A percentile compares a stretch with the other conserved stretches of the same genome.
These are phyloP conservation scores for Phytophthora citricola DNA, from an alignment of 352 stramenopile species.

Conservation along the genomic window DNA sequence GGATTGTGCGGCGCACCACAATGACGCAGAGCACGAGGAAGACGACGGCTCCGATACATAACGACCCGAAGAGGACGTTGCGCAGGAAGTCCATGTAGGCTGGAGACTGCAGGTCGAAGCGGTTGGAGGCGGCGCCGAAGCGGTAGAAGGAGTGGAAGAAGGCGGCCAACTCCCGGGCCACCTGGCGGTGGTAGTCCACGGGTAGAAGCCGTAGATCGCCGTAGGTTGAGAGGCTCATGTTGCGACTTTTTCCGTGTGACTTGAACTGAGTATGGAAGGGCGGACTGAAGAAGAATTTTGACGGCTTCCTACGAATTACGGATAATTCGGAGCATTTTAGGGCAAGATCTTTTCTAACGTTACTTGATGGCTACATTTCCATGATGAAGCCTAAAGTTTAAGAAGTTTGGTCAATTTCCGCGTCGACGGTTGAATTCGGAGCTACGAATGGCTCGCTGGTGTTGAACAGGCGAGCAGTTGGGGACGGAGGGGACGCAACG, in stretches of 20 bases:
- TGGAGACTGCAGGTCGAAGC: slow-evolving; percentile 62
- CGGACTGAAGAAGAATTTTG: slow-evolving; percentile 4
- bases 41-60: slow-evolving; percentile 64
- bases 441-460: not conserved
- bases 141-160: slow-evolving; percentile 89
- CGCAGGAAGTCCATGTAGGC: slow-evolving; percentile 71
- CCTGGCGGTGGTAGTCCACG: slow-evolving; percentile 71
- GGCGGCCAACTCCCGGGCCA: slow-evolving; percentile 64
- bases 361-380: slow-evolving; percentile 25
- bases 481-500: slow-evolving; percentile 19
- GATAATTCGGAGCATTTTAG: no score
- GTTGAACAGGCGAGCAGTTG: slow-evolving; percentile 27
- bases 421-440: not conserved
- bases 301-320: no score
- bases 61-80: slow-evolving; percentile 73
- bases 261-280: slow-evolving; percentile 20
- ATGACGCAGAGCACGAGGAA: slow-evolving; percentile 74
- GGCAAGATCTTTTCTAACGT: no score
- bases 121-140: slow-evolving; percentile 59
- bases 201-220: slow-evolving; percentile 60
- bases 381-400: slow-evolving; percentile 1
- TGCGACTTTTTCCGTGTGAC: slow-evolving; percentile 4
- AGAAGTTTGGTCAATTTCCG: slow-evolving; percentile 16
- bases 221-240: slow-evolving; percentile 30
- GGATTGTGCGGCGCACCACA: slow-evolving; percentile 69